Evolutionary conservation across 164 flowering plant species (phyloP), one percentile per base, ranked within the genome.

Genomic region (Protea cynaroides): DNA sequence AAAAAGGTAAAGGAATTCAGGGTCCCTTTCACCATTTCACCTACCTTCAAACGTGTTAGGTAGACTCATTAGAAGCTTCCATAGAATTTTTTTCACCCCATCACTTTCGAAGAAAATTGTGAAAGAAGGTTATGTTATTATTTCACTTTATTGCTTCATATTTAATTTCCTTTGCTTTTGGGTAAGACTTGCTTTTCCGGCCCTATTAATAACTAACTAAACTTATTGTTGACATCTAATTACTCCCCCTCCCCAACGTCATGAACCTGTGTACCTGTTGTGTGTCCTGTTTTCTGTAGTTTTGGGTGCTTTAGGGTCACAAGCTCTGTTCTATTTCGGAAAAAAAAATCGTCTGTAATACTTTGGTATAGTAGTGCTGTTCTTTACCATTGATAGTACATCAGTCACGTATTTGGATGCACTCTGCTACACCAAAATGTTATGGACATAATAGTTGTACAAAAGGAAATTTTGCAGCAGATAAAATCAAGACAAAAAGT

Each of bases 1-100:
- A 12, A 40, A n/a, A n/a, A 44, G 1, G 8, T 10, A 44, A 44
- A 15, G 17, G 17, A 44, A 44, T 10, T 4, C 17, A 40, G 49
- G 17, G 25, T 62, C 68, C 59, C 76, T 75, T 76, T 80, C 75
- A 67, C 66, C 69, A 73, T 25, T 72, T 69, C 67, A 62, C 71
- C 72, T 40, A 63, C 72, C 54, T 66, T 75, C 75, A 76, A 76
- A 66, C 74, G 76, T 67, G 85, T 84, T 86, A 82, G 91, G 90
- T 86, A 75, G 82, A 78, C 63, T 69, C 74, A 80, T 64, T 61
- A 74, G 90, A 85, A 85, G 84, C 81, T 85, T 85, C 86, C 77
- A 78, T 56, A 7, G 64, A 69, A 25, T 36, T 54, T 40, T 24
- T 62, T 24, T 62, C 24, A 15, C 10, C 22, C 23, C 57, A 51